Base-by-base conservation (phyloP, 495 filamentous ascomycete species). In the Cudoniella acicularis region DNA sequence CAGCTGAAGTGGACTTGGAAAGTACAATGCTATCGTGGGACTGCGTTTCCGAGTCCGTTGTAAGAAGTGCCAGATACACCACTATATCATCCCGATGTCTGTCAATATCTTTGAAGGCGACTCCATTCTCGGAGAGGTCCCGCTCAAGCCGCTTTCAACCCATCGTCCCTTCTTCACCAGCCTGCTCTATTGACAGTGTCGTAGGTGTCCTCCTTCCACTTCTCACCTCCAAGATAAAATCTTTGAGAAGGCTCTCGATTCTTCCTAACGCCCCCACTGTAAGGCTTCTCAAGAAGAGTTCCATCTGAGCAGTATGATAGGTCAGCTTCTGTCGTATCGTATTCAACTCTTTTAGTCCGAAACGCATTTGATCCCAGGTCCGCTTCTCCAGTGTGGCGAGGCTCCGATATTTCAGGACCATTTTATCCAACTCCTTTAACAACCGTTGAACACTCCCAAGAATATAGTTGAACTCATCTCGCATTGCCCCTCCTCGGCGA, bases 331-430 rank as follows among this genome's bases (percentile, higher is more conserved):
- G 23, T 26, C 53, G 10, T n/a, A 61, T 27, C 1, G 55, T 45
- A 9, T 21, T 13, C 16, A 57, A 8, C n/a, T 57, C 48, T 9
- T 54, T 40, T 11, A 18, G 1, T 6, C 49, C 55, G 10, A 10
- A 54, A 43, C 20, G n/a, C 24, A 63, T 21, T 25, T 54, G 3
- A 40, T 62, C 59, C 59, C 59, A 62, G 46, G 47, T 53, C 23
- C 48, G 27, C 22, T 54, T 63, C 30, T 20, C 51, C 11, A 16
- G 2, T 6, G 59, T 53, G 13, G 53, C 59, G 18, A 62, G 54
- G n/a, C 36, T 49, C 22, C 52, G 36, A 40, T 62, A 57, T 49
- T 57, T 62, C 13, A 46, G 24, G 17, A 62, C 27, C 13, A 54
- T 30, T 20, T 49, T 50, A 3, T 63, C 27, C 21, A 63, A 21